Conservation (phyloP, 2,329 filamentous ascomycete species). For the Alternaria gaisen region DNA sequence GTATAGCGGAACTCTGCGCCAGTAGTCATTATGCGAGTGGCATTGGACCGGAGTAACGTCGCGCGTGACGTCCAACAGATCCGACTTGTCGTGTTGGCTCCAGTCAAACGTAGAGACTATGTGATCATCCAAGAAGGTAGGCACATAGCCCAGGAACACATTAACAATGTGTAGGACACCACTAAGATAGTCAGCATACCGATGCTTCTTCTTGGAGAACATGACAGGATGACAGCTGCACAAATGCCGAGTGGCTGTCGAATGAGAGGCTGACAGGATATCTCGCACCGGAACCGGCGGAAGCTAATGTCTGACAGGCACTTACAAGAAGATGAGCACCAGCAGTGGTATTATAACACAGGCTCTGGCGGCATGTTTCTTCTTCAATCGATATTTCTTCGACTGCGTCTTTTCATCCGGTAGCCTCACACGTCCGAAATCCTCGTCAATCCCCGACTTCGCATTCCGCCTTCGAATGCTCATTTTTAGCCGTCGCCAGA, state of each 20-base stretch:
- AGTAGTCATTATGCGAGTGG: constrained; percentile 69
- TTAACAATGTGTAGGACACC: constrained; percentile 55
- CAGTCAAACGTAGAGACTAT: constrained; percentile 51
- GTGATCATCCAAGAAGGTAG: constrained; percentile 50
- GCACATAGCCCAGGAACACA: constrained; percentile 48
- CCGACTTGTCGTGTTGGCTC: constrained; percentile 50
- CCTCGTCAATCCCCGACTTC: constrained; percentile 17
- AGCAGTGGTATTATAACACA: constrained; percentile 32
- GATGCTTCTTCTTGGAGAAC: not conserved
- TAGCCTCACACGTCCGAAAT: constrained; percentile 22
- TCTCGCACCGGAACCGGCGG: constrained; percentile 18
- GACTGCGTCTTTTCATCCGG: constrained; percentile 33
- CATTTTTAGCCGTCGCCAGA: constrained; percentile 45
- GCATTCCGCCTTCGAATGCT: constrained; percentile 36
- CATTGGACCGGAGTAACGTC: constrained; percentile 61
- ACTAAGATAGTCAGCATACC: constrained; percentile 40
- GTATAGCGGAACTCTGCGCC: constrained; percentile 63
- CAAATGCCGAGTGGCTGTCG: constrained; percentile 2
- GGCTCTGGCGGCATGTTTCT: constrained; percentile 26
- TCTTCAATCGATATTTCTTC: constrained; percentile 28
- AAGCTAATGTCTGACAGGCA: constrained; percentile 21
- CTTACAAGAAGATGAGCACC: constrained; percentile 48
- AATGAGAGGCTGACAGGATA: constrained; percentile 13
- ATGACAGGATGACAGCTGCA: constrained; percentile 6
- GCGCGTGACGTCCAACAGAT: constrained; percentile 59